phyloP scores from a whole-genome alignment of 2,329 filamentous ascomycete genomes.

The Neofusicoccum parvum region DNA sequence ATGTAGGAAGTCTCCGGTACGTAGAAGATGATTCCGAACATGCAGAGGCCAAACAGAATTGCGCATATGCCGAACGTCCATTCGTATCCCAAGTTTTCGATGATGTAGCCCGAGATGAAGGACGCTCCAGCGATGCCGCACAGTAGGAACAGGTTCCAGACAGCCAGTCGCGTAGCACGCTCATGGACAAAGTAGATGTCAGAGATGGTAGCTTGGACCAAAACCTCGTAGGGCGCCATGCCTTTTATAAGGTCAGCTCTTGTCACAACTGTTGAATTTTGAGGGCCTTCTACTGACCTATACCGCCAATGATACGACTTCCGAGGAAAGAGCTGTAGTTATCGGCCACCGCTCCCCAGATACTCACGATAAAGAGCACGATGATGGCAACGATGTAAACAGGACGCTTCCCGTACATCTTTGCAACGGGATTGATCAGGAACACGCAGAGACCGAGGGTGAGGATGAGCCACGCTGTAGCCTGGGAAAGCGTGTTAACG shows the following conservation, averaged over 20 bases:
- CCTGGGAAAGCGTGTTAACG: slow-evolving; percentile 47
- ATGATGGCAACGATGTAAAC: slow-evolving; percentile 52
- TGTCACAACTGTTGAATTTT: neutral
- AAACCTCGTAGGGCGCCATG: slow-evolving; percentile 55
- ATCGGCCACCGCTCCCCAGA: slow-evolving; percentile 52
- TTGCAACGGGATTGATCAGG: slow-evolving; percentile 55
- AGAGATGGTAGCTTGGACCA: slow-evolving; percentile 55
- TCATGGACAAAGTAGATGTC: slow-evolving; percentile 51
- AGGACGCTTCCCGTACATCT: slow-evolving; percentile 54
- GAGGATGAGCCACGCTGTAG: slow-evolving; percentile 54
- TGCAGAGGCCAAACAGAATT: slow-evolving; percentile 40
- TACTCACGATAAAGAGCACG: slow-evolving; percentile 51
- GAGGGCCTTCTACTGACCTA: slow-evolving; percentile 30
- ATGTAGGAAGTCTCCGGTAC: slow-evolving; percentile 35
- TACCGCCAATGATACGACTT: slow-evolving; percentile 49
- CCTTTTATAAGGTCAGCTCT: slow-evolving; percentile 24
- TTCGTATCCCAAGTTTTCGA: slow-evolving; percentile 42
- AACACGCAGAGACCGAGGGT: slow-evolving; percentile 53
- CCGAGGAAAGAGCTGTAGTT: slow-evolving; percentile 51
- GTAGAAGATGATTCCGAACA: slow-evolving; percentile 32
- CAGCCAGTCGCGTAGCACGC: slow-evolving; percentile 42
- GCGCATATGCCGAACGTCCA: slow-evolving; percentile 46
- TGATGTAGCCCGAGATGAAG: slow-evolving; percentile 44
- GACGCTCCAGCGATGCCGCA: slow-evolving; percentile 42
- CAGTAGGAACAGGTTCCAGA: slow-evolving; percentile 45